phyloP scores from a whole-genome alignment of 2,329 filamentous ascomycete genomes.

The Fusarium verticillioides region DNA sequence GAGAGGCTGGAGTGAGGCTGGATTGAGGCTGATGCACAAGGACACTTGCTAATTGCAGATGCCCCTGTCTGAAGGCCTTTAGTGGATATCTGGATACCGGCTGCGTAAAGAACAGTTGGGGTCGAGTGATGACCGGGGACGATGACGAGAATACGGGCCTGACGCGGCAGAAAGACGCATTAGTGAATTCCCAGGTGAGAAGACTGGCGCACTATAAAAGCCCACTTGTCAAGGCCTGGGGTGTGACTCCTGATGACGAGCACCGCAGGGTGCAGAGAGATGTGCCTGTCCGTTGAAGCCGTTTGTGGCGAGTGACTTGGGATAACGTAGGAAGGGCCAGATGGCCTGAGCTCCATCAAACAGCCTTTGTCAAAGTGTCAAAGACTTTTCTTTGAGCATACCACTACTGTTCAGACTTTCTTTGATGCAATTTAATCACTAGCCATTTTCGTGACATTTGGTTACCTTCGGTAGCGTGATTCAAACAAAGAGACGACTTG shows the following conservation, averaged over 20 bases:
- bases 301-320: rapidly evolving
- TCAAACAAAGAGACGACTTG: not conserved
- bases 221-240: not conserved
- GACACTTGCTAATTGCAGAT: not conserved
- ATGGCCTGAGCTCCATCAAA: not conserved
- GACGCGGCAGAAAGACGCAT: rapidly evolving
- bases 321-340: rapidly evolving
- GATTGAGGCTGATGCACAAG: not conserved
- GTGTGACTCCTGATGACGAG: not conserved
- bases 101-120: not conserved
- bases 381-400: not conserved
- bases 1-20: not conserved
- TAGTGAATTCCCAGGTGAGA: not conserved
- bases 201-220: not conserved
- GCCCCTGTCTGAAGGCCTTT: not conserved
- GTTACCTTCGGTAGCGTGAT: no score
- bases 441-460: not conserved
- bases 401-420: not conserved
- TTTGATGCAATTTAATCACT: not conserved
- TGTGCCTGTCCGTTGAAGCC: not conserved
- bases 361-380: not conserved
- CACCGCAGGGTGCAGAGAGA: not conserved
- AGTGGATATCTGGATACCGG: rapidly evolving
- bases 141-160: not conserved
- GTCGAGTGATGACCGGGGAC: rapidly evolving